Evolutionary conservation across 306 rosid genomes (phyloP), one percentile per base, ranked within the genome.

Genomic region (Lathyrus oleraceus): DNA sequence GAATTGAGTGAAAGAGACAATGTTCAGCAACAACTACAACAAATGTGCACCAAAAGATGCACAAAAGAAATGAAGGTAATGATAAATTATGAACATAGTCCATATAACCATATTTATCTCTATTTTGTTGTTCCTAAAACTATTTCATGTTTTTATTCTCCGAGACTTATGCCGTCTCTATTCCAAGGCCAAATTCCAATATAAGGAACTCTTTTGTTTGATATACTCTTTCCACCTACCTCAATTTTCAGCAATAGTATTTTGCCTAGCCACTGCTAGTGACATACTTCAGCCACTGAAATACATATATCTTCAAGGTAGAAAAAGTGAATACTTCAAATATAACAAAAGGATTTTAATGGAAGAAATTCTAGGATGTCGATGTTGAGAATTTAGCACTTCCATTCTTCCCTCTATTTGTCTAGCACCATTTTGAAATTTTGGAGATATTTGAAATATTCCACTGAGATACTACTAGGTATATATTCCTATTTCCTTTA

Each of bases 1-100:
- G 52, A 69, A 70, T 15, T 14, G 59, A 44, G 51, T 63, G 58
- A 2, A 39, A 69, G 59, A 56, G 63, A 38, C 28, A 73, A 51
- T 51, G 53, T 54, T 54, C 69, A 43, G 64, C 38, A 75, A 54
- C 25, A 45, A 47, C 56, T 49, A 12, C 52, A 64, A 45, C 11
- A 69, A 61, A 17, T 49, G 32, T 45, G 59, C 38, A 57, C 36
- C 60, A 48, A 70, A 25, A 28, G 21, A 27, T 53, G 52, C 51
- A 66, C 17, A 17, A 45, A 62, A 36, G 40, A 69, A 69, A 69
- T 25, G 25, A 48, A 63, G 19, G 58, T 25, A 76, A 43, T 20
- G 20, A 42, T 27, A 43, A 66, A n/a, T 66, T 5, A 56, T 32
- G 40, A 44, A 44, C 62, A 75, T 8, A 7, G 20, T 35, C 66